Evolutionary conservation across 805 yeast genomes (phyloP).

Genomic region (Blastobotrys mokoenaii): DNA sequence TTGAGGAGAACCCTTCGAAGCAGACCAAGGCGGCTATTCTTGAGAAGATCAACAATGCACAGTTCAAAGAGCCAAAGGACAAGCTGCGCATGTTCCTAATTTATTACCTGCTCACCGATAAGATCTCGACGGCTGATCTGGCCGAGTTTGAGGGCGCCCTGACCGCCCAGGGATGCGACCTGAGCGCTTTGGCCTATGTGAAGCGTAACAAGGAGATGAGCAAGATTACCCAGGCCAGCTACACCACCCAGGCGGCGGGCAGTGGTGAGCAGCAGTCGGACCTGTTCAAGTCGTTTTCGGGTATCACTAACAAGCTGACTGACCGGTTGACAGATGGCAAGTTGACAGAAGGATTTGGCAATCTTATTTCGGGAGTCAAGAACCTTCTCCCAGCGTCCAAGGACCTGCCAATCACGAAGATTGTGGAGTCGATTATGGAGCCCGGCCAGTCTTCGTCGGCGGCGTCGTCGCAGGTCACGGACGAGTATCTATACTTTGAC

Average conservation of each 20-base stretch:
- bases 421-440: conserved; percentile 87
- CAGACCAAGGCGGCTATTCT: conserved; percentile 47
- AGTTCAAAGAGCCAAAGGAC: conserved; percentile 52
- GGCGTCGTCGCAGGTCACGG: conserved; percentile 41
- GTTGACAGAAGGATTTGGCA: conserved; percentile 82
- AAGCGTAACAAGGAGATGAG: conserved; percentile 73
- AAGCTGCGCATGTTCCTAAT: conserved; percentile 85
- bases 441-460: conserved; percentile 51
- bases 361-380: conserved; percentile 79
- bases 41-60: conserved; percentile 43
- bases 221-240: conserved; percentile 31
- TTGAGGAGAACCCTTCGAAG: conserved; percentile 67
- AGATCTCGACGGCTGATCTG: conserved; percentile 41
- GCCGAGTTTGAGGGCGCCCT: conserved; percentile 60
- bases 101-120: conserved; percentile 40
- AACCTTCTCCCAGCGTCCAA: conserved; percentile 82
- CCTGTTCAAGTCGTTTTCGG: conserved; percentile 47
- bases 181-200: conserved; percentile 61
- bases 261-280: conserved; percentile 20
- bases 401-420: conserved; percentile 78
- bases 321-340: conserved; percentile 75
- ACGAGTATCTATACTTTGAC: conserved; percentile 83
- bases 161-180: conserved; percentile 47
- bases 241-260: conserved; percentile 5
- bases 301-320: conserved; percentile 58